These are phyloP conservation scores for Phytophthora chlamydospora DNA, from an alignment of 352 stramenopile genomes.

Conservation along the genomic window DNA sequence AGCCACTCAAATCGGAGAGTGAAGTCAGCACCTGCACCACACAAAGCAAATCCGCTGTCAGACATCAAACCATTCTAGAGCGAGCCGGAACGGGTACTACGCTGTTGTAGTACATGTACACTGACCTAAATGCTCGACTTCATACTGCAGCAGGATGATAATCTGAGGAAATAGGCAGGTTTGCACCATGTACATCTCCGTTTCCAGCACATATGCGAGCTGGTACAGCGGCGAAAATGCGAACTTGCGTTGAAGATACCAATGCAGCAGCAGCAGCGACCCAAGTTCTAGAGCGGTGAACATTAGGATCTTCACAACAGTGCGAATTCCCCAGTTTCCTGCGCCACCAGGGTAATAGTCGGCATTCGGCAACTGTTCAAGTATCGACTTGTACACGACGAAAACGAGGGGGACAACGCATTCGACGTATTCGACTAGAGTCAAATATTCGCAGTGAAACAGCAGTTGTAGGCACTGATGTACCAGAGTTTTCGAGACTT, in stretches of 20 bases:
- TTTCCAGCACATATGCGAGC: slow-evolving; percentile 44
- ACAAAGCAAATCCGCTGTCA: slow-evolving; percentile 1
- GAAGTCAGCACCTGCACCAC: slow-evolving; percentile 2
- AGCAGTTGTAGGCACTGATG: slow-evolving; percentile 25
- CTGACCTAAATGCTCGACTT: slow-evolving; percentile 7
- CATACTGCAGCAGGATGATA: slow-evolving; percentile 6
- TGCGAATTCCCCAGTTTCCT: not conserved
- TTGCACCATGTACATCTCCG: slow-evolving; percentile 15
- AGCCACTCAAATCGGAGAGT: slow-evolving; percentile 7
- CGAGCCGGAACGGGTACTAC: not conserved
- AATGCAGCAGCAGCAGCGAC: slow-evolving; percentile 28
- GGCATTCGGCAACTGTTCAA: slow-evolving; percentile 37
- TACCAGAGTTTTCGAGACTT: slow-evolving; percentile 5
- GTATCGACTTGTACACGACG: slow-evolving; percentile 32
- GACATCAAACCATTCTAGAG: not conserved
- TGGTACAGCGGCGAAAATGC: slow-evolving; percentile 31
- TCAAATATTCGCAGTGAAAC: slow-evolving; percentile 32
- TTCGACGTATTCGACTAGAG: slow-evolving; percentile 41
- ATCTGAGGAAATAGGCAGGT: not conserved
- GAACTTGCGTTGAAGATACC: slow-evolving; percentile 33
- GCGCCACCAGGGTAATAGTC: slow-evolving; percentile 32
- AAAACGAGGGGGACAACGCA: slow-evolving; percentile 37
- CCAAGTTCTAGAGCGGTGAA: slow-evolving; percentile 36
- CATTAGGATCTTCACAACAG: slow-evolving; percentile 5
- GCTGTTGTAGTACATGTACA: too few relatives aligned